Evolutionary conservation across 2,329 filamentous ascomycete species (phyloP), one percentile per base, ranked within the genome.

Genomic region (Penicillium sp.): DNA sequence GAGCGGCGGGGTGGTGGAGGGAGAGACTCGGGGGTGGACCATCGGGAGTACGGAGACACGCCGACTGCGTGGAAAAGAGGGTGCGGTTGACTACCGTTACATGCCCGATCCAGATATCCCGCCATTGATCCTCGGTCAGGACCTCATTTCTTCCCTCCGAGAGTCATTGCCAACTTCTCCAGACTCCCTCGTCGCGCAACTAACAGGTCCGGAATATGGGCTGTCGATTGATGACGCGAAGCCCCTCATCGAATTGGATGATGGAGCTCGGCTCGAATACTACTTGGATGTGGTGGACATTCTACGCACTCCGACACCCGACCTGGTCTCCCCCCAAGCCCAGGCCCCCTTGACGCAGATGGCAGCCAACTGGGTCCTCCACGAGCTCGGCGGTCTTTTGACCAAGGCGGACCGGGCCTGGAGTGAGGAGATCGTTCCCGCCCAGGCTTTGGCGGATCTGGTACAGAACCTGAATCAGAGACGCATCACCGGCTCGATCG

Each of bases 1-100:
- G 63, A 74, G 76, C 4, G 91, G 91, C 1, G 87, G 87, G 1
- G 70, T 73, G 0, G 79, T 96, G 43, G 79, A 83, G 55, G 88
- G 90, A 39, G 93, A 98, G 72, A 98, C 93, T 6, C 80, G 93
- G 48, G 91, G 93, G 5, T 98, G 90, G 90, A 86, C 88, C 1
- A 78, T 95, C 25, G 90, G 90, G 2, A 85, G 83, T 53, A 89
- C 82, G 4, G 85, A 90, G 65, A 97, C 93, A 3, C 83, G 82
- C 49, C 80, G 85, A 36, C 73, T 98, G 38, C 81, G 93, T 60
- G 89, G 89, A 26, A 98, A 98, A 67, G 93, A 97, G 67, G 93
- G 93, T 41, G 91, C 95, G 64, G 90, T 97, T 5, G 93, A 98
- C 68, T 98, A 98, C 68, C 80, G 93, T 37, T 98, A 98, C 65